Evolutionary conservation across 352 stramenopile species (phyloP).

Genomic region (Phytophthora rubi): DNA sequence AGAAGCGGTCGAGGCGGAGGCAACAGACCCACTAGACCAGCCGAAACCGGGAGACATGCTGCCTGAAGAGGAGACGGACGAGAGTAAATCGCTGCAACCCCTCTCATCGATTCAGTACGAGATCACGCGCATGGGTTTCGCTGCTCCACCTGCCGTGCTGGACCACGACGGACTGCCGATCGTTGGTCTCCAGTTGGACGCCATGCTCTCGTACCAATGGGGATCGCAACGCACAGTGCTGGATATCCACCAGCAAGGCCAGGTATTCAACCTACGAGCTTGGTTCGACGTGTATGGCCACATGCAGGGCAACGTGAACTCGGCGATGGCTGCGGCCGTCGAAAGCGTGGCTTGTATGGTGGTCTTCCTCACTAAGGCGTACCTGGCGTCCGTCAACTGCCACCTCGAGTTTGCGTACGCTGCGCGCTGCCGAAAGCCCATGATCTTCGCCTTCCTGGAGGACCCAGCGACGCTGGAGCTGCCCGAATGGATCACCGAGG

Average conservation of each 20-base stretch:
- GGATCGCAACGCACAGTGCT: conserved; percentile 46
- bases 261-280: conserved; percentile 42
- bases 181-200: conserved; percentile 46
- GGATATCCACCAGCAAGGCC: conserved; percentile 50
- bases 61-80: conserved; percentile 23
- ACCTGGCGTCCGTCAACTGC: conserved; percentile 61
- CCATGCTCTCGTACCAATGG: conserved; percentile 74
- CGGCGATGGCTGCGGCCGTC: conserved; percentile 62
- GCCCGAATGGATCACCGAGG: conserved; percentile 46
- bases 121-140: conserved; percentile 42
- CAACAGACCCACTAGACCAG: not conserved
- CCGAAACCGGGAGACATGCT: conserved; percentile 28
- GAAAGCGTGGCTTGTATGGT: conserved; percentile 64
- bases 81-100: conserved; percentile 23
- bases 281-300: conserved; percentile 70
- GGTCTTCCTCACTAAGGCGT: conserved; percentile 57
- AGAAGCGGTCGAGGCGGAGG: conserved; percentile 27
- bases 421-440: conserved; percentile 40
- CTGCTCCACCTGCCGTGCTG: conserved; percentile 42
- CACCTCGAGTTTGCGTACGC: conserved; percentile 67
- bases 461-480: conserved; percentile 39
- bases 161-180: conserved; percentile 47
- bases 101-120: conserved; percentile 43
- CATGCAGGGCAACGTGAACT: conserved; percentile 75
- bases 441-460: conserved; percentile 57